Percentiles rank a stretch among this genome's conserved stretches.
Conservation (phyloP, 345 rosid species). For the Citrus cavaleriei region DNA sequence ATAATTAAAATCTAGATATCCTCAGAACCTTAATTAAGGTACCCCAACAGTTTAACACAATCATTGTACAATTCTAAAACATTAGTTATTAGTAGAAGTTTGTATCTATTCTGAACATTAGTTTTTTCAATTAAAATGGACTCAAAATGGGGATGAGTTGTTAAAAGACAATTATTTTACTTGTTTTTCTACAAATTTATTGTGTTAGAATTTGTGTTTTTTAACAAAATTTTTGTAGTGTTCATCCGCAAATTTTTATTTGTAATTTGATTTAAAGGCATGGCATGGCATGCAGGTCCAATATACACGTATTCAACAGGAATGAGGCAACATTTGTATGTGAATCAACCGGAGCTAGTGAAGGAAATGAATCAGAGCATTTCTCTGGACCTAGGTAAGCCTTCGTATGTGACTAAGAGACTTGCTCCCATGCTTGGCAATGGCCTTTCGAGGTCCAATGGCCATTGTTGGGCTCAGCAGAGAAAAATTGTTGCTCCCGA, state of each 20-base stretch:
- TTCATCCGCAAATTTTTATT: too few relatives aligned
- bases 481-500: constrained; percentile 70
- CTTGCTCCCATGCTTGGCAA: constrained; percentile 65
- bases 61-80: too few relatives aligned
- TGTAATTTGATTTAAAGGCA: too few relatives aligned
- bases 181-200: too few relatives aligned
- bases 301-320: constrained; percentile 75
- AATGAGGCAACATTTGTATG: constrained; percentile 57
- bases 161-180: too few relatives aligned
- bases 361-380: constrained; percentile 65
- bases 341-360: constrained; percentile 64
- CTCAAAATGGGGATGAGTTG: too few relatives aligned
- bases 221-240: too few relatives aligned
- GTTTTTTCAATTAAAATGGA: too few relatives aligned
- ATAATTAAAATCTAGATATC: neutral
- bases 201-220: too few relatives aligned
- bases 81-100: too few relatives aligned
- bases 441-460: constrained; percentile 72
- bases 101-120: too few relatives aligned
- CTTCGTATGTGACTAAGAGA: constrained; percentile 54
- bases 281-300: constrained; percentile 36
- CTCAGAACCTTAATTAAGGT: neutral
- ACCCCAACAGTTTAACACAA: neutral
- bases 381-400: constrained; percentile 65
- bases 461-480: constrained; percentile 62